phyloP scores from a whole-genome alignment of 2,329 filamentous ascomycete species.

The Periglandula ipomoeae region DNA sequence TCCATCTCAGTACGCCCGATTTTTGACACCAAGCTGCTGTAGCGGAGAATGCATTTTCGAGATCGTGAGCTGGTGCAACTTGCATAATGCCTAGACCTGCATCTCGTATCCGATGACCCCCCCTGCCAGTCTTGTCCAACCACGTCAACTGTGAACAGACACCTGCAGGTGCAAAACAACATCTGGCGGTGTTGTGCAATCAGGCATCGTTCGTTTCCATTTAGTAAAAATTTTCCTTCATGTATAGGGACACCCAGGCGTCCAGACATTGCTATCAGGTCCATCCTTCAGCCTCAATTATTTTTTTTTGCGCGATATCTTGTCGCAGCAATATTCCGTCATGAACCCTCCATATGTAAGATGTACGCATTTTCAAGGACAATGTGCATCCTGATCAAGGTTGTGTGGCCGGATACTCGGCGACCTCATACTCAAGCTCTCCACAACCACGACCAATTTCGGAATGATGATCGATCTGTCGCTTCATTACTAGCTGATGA shows the following conservation, averaged over 20 bases:
- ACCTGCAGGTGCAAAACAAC: neutral
- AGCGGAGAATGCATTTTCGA: neutral
- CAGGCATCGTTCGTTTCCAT: neutral
- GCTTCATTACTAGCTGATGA: no score
- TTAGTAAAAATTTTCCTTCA: neutral
- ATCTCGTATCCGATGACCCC: neutral
- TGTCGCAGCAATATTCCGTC: no score
- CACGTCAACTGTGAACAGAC: neutral
- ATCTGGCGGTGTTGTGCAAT: neutral
- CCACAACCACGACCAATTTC: no score
- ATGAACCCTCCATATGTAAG: no score
- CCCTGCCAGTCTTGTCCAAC: neutral
- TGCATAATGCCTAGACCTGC: neutral
- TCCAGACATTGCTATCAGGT: neutral
- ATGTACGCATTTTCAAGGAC: no score
- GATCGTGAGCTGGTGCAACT: neutral
- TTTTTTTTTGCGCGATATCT: neutral
- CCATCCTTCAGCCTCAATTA: no score
- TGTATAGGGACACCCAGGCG: constrained; percentile 4
- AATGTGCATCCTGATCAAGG: no score
- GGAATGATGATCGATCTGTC: no score
- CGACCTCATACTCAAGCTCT: no score
- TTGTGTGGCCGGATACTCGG: no score
- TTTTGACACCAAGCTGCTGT: neutral
- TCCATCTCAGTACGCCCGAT: neutral